Conservation (phyloP, 805 yeast species). For the Schwanniomyces polymorphus region DNA sequence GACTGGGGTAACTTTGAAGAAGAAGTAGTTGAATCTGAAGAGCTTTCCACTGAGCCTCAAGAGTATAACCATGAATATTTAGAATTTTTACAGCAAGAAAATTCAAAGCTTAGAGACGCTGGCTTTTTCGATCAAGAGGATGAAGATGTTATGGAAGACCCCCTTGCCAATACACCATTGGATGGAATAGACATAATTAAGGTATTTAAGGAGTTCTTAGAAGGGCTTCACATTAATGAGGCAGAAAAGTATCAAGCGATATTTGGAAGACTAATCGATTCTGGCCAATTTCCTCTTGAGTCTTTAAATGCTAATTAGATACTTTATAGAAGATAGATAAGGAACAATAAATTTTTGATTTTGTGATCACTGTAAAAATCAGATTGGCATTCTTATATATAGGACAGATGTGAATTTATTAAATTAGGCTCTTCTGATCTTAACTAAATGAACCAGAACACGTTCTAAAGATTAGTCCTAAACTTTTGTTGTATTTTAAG, state of each 20-base stretch:
- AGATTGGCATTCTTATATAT: no score
- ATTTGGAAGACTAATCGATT: conserved; percentile 25
- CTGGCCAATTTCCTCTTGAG: conserved; percentile 2
- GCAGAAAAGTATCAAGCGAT: conserved; percentile 46
- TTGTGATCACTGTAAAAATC: no score
- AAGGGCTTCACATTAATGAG: conserved; percentile 47
- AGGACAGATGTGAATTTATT: no score
- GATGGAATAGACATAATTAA: conserved; percentile 71
- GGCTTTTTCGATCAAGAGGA: conserved; percentile 46
- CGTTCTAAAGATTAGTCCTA: no score
- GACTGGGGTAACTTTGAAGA: conserved; percentile 15
- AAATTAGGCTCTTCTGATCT: no score
- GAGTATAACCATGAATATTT: conserved; percentile 22
- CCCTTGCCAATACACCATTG: conserved; percentile 73
- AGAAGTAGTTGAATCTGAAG: conserved; percentile 7
- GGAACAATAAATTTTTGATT: no score
- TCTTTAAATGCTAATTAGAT: background rate
- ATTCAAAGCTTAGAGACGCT: conserved; percentile 12
- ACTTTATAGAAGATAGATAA: no score
- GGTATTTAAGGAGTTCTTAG: conserved; percentile 58
- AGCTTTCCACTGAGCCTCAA: conserved; percentile 5
- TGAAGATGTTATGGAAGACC: conserved; percentile 71
- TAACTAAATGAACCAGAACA: no score
- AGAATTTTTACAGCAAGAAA: conserved; percentile 24
- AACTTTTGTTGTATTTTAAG: no score